Percentiles rank a stretch among this genome's conserved stretches.
Evolutionary conservation across 2,329 filamentous ascomycete genomes (phyloP).

Genomic region (Cladosporium halotolerans): DNA sequence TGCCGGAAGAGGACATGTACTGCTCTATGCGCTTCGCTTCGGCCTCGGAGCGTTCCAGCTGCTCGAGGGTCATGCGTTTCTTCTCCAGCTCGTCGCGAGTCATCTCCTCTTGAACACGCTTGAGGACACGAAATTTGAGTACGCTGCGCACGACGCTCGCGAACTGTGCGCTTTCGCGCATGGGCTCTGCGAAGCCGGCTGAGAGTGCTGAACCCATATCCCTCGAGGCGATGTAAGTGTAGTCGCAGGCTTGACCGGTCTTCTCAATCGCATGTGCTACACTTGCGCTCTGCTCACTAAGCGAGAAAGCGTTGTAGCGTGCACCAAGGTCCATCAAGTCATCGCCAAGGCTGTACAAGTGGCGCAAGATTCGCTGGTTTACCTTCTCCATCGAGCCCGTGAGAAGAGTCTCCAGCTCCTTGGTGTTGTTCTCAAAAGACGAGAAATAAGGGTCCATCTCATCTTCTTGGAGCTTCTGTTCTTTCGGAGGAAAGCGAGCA

Average conservation of each 20-base stretch:
- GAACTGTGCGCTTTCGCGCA: slow-evolving; percentile 96
- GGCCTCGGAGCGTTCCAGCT: slow-evolving; percentile 85
- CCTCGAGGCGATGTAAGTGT: slow-evolving; percentile 91
- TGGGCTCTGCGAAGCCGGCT: slow-evolving; percentile 91
- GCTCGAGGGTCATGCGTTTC: slow-evolving; percentile 74
- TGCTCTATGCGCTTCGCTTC: slow-evolving; percentile 92
- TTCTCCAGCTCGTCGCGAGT: slow-evolving; percentile 87
- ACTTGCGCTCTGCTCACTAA: slow-evolving; percentile 84
- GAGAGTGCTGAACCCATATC: slow-evolving; percentile 84
- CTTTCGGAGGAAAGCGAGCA: slow-evolving; percentile 74
- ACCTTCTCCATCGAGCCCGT: slow-evolving; percentile 96
- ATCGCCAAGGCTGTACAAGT: slow-evolving; percentile 73
- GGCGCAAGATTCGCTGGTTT: slow-evolving; percentile 80
- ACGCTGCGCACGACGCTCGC: slow-evolving; percentile 88
- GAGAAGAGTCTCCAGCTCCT: slow-evolving; percentile 80
- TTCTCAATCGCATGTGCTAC: slow-evolving; percentile 90
- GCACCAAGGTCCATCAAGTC: slow-evolving; percentile 91
- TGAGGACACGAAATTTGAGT: slow-evolving; percentile 81
- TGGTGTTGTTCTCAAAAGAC: slow-evolving; percentile 84
- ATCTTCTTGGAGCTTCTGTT: slow-evolving; percentile 70
- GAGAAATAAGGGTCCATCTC: slow-evolving; percentile 96
- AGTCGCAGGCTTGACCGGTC: slow-evolving; percentile 88
- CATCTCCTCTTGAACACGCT: slow-evolving; percentile 95
- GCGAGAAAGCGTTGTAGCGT: slow-evolving; percentile 92
- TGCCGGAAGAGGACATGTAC: slow-evolving; percentile 71